Base-by-base conservation (phyloP, 768 basidiomycete genomes). In the Coprinopsis cinerea region DNA sequence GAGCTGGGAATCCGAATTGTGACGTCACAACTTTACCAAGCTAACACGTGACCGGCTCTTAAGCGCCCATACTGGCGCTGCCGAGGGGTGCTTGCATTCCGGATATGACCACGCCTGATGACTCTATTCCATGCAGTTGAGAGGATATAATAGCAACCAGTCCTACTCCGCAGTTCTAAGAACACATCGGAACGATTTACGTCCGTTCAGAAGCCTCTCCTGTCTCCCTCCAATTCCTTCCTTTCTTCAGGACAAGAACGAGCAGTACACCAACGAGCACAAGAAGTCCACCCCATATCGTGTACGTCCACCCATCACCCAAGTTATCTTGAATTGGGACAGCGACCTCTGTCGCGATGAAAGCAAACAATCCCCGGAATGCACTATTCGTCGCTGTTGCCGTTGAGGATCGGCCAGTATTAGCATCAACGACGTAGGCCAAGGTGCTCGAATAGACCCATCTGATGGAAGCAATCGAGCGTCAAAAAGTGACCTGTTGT, bases 381-480 rank as follows among this genome's bases (percentile, higher is more conserved):
- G 76, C 77, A 49, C 85, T 87, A 63, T 94, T 94, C 24, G 76
- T 67, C 0, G 91, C 89, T 5, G 81, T 78, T 1, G 87, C 89
- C 2, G 79, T 79, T 3, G 85, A 81, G 1, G 88, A 88, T 24
- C 87, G 77, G 7, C 92, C 92, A 4, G 74, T 71, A 61, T 94
- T 96, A 3, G 89, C 81, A 57, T 96, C 92, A 14, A 93, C 89
- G 27, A 93, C 73, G 57, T 92, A 94, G 0, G 92, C 85, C 25
- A 94, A 66, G 0, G 86, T 64, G 48, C 66, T 69, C 5, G 65
- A 41, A 37, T 70, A 67, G 10, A 59, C 62, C 66, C 68, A 73
- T 45, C 71, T 73, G 22, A n/a, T 14, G 47, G 32, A 46, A 6
- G 37, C 25, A 10, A 44, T 25, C 1, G 17, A 15, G 15, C n/a